These are phyloP conservation scores for Diaporthe sp. DNA, from an alignment of 2,329 filamentous ascomycete species.

Conservation along the genomic window DNA sequence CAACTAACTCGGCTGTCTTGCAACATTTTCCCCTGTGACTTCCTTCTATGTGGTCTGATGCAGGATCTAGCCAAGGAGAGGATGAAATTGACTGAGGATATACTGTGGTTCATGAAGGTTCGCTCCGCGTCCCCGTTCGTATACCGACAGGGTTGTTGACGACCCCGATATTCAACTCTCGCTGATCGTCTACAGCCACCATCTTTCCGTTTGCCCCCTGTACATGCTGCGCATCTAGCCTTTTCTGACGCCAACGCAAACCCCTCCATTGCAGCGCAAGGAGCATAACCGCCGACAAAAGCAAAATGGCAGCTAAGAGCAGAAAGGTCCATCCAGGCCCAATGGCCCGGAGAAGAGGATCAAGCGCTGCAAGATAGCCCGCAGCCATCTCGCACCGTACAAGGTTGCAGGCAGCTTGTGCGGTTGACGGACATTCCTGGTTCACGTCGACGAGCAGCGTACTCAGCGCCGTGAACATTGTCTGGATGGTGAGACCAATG, in stretches of 20 bases:
- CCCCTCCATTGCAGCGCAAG: background rate
- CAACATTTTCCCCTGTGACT: no score
- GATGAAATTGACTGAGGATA: background rate
- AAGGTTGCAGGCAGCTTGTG: constrained; percentile 31
- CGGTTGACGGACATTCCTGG: constrained; percentile 21
- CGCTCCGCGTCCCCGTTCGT: background rate
- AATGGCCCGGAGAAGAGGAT: background rate
- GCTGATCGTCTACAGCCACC: background rate
- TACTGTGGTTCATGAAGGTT: background rate
- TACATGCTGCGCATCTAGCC: background rate
- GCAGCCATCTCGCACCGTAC: constrained; percentile 27
- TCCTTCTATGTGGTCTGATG: no score
- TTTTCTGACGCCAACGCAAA: background rate
- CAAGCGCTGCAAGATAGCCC: constrained; percentile 24
- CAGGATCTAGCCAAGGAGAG: no score
- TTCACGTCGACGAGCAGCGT: constrained; percentile 26
- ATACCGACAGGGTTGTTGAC: background rate
- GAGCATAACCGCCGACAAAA: background rate
- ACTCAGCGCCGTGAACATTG: constrained; percentile 23
- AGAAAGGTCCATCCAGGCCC: constrained; percentile 22
- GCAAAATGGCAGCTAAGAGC: background rate
- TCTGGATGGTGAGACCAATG: constrained; percentile 21
- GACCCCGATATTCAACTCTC: no score
- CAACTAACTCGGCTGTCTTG: no score
- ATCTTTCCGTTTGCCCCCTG: background rate